Evolutionary conservation across 1,284 basidiomycete genomes (phyloP).

Genomic region (Mrakiaceae sp.): DNA sequence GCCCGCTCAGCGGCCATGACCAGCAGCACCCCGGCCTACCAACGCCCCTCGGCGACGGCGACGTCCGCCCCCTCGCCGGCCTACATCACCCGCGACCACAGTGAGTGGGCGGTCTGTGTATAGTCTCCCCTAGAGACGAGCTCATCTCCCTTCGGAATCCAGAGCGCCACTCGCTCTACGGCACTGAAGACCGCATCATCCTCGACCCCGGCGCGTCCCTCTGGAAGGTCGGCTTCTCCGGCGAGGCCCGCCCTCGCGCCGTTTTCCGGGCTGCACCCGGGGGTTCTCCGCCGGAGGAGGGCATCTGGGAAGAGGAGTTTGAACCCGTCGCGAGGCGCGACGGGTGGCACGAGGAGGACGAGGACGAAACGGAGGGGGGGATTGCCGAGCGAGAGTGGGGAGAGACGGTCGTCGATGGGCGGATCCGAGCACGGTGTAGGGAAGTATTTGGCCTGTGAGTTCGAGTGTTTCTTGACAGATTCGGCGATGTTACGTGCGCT

Average conservation of each 20-base stretch:
- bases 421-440: constrained; percentile 54
- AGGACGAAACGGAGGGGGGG: constrained; percentile 20
- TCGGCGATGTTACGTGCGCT: no score
- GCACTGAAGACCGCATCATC: constrained; percentile 36
- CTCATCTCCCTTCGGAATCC: no score
- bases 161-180: constrained; percentile 34
- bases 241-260: constrained; percentile 34
- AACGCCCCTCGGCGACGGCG: no score
- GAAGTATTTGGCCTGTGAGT: constrained; percentile 76
- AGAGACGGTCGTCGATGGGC: constrained; percentile 19
- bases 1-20: neutral
- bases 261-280: constrained; percentile 25
- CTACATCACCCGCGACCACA: constrained; percentile 5
- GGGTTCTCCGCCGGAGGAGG: neutral
- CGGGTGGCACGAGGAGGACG: constrained; percentile 1
- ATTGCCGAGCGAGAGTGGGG: constrained; percentile 9
- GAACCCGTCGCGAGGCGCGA: constrained; percentile 1
- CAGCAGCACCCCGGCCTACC: neutral
- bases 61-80: neutral
- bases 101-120: no score
- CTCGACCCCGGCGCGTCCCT: constrained; percentile 36
- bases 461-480: neutral
- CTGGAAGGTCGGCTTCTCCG: constrained; percentile 39
- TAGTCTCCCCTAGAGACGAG: no score
- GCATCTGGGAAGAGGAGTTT: constrained; percentile 10